phyloP scores from a whole-genome alignment of 805 yeast genomes.

The Candida caryicola region DNA sequence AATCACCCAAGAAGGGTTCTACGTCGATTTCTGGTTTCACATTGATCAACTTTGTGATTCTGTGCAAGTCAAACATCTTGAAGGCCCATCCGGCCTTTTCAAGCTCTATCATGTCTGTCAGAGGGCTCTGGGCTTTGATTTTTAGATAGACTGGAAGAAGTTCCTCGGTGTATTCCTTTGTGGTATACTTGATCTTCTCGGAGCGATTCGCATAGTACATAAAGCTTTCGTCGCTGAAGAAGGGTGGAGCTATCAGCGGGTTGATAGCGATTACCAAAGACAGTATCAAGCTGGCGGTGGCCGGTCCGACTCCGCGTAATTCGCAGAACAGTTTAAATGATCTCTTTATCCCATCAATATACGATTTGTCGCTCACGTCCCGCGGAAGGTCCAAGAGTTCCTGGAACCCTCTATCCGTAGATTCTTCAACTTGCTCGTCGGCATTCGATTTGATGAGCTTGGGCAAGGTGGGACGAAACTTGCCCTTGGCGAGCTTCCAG shows the following conservation, averaged over 20 bases:
- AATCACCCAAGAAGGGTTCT: conserved; percentile 9
- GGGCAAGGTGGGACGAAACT: conserved; percentile 44
- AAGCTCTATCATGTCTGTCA: conserved; percentile 13
- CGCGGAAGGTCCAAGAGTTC: conserved; percentile 8
- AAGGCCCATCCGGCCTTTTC: conserved; percentile 41
- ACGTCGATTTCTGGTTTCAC: conserved; percentile 20
- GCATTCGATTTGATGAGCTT: conserved; percentile 41
- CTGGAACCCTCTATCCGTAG: conserved; percentile 28
- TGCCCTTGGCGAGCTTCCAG: conserved; percentile 45
- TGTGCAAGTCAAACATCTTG: conserved; percentile 26
- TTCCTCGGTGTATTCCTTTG: conserved; percentile 41
- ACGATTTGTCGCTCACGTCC: conserved; percentile 10
- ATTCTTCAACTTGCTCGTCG: conserved; percentile 22
- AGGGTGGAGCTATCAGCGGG: conserved; percentile 35
- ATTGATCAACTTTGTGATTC: conserved; percentile 22
- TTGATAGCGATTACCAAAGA: conserved; percentile 28
- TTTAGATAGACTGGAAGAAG: conserved; percentile 22
- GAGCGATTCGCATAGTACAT: conserved; percentile 30
- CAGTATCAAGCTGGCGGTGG: conserved; percentile 45
- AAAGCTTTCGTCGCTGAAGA: conserved; percentile 50
- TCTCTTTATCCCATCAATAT: conserved; percentile 17
- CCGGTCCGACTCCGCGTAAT: conserved; percentile 50
- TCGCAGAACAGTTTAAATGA: conserved; percentile 31
- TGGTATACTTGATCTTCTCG: conserved; percentile 38
- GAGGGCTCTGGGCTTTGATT: conserved; percentile 8